Conservation (phyloP, 2,329 filamentous ascomycete species). For the Hypoxylon rubiginosum region DNA sequence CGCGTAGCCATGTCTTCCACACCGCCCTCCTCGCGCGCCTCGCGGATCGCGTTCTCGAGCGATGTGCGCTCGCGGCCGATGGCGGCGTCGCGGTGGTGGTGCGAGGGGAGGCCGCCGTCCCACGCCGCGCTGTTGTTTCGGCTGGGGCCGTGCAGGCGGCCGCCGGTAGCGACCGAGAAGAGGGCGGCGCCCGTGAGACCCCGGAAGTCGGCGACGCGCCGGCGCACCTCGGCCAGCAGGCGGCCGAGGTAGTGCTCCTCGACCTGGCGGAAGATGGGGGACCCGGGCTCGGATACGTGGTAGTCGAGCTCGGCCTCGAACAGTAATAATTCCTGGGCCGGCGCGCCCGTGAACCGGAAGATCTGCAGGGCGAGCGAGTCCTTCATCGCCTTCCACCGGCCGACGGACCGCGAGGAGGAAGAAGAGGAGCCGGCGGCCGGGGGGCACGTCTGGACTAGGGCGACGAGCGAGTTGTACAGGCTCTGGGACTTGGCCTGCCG, state of each 20-base stretch:
- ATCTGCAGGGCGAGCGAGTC: slow-evolving; percentile 70
- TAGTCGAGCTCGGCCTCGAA: slow-evolving; percentile 65
- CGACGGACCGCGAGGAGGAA: slow-evolving; percentile 58
- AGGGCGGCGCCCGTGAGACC: slow-evolving; percentile 65
- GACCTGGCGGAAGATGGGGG: slow-evolving; percentile 62
- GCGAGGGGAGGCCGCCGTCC: too few relatives aligned
- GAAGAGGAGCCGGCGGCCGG: too few relatives aligned
- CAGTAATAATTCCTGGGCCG: slow-evolving; percentile 60
- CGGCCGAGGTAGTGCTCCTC: slow-evolving; percentile 65
- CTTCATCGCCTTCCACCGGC: slow-evolving; percentile 67
- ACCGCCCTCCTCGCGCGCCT: slow-evolving; percentile 65
- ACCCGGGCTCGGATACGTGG: slow-evolving; percentile 59
- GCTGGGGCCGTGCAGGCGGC: slow-evolving; percentile 58
- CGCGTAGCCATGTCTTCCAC: slow-evolving; percentile 79
- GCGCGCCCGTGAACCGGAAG: slow-evolving; percentile 68
- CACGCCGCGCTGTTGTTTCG: too few relatives aligned
- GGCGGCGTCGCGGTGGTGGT: slow-evolving; percentile 49
- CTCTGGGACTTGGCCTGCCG: slow-evolving; percentile 59
- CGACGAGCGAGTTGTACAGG: slow-evolving; percentile 67
- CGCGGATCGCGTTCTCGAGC: slow-evolving; percentile 54
- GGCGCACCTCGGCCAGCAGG: slow-evolving; percentile 63
- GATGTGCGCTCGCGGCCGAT: slow-evolving; percentile 43
- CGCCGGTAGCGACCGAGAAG: slow-evolving; percentile 68
- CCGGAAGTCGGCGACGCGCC: slow-evolving; percentile 66
- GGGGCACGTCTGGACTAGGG: slow-evolving; percentile 69